These are phyloP conservation scores for Phytopythium litorale DNA, from an alignment of 352 stramenopile genomes.

Conservation along the genomic window DNA sequence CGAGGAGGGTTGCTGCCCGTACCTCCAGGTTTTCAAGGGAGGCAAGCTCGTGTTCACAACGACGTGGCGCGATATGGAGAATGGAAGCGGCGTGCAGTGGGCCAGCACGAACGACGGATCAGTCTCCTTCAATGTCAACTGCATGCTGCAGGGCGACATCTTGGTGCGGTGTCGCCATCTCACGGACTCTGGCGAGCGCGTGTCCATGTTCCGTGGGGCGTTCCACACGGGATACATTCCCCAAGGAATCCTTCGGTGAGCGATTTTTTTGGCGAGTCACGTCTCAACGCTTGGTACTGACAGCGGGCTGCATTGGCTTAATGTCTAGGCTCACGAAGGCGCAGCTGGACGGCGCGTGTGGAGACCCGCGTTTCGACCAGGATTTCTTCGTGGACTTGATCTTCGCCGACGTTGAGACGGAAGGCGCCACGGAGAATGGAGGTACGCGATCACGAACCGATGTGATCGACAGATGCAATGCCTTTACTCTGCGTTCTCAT, in stretches of 20 bases:
- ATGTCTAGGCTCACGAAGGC: constrained; percentile 88
- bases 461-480: no score
- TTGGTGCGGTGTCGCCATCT: constrained; percentile 95
- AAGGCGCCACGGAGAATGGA: constrained; percentile 23
- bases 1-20: constrained; percentile 94
- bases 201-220: constrained; percentile 97
- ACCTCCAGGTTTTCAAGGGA: constrained; percentile 98
- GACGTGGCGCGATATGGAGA: constrained; percentile 83
- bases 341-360: constrained; percentile 95
- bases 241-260: constrained; percentile 90
- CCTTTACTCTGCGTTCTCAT: neutral
- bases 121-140: constrained; percentile 94
- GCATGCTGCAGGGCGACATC: constrained; percentile 96
- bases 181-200: constrained; percentile 79
- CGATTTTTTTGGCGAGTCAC: neutral
- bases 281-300: neutral
- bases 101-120: constrained; percentile 82
- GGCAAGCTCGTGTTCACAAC: constrained; percentile 96
- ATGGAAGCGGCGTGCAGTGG: constrained; percentile 90
- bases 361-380: constrained; percentile 91
- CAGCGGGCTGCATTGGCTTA: neutral
- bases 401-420: constrained; percentile 91
- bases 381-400: constrained; percentile 98
- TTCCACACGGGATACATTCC: constrained; percentile 99
- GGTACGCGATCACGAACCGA: neutral